These are phyloP conservation scores for Pythium pyrilobum DNA, from an alignment of 352 stramenopile species.

Conservation along the genomic window DNA sequence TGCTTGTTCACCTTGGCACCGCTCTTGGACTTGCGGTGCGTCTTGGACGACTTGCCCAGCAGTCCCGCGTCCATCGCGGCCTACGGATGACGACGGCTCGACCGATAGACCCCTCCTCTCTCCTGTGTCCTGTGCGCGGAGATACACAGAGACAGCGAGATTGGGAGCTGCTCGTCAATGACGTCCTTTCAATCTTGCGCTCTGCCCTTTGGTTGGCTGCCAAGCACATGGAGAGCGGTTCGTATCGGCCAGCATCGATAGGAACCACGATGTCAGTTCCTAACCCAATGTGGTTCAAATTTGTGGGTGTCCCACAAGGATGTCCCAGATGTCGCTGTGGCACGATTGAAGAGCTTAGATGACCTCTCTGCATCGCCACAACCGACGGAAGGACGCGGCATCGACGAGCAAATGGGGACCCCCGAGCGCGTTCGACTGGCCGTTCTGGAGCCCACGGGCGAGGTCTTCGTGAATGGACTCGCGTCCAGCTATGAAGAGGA, in stretches of 20 bases:
- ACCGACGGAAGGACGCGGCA: too few relatives aligned
- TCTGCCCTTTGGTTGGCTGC: constrained; percentile 18
- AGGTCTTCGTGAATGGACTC: constrained; percentile 77
- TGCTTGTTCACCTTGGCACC: constrained; percentile 95
- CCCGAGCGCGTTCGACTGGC: constrained; percentile 28
- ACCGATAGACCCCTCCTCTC: too few relatives aligned
- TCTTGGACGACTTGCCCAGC: constrained; percentile 40
- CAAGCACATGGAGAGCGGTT: constrained; percentile 11
- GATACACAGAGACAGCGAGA: neutral
- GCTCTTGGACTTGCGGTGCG: constrained; percentile 79
- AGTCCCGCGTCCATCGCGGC: constrained; percentile 31
- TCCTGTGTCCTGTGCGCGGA: too few relatives aligned
- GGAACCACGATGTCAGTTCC: neutral
- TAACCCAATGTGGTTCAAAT: too few relatives aligned
- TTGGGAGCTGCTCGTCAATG: constrained; percentile 7
- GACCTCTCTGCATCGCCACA: too few relatives aligned
- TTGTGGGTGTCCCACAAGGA: neutral
- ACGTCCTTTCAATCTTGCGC: constrained; percentile 15
- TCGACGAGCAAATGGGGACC: constrained; percentile 1
- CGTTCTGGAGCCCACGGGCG: constrained; percentile 52
- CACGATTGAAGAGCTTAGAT: too few relatives aligned
- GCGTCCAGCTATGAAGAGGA: constrained; percentile 72
- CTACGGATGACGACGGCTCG: too few relatives aligned
- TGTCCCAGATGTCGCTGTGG: constrained; percentile 5
- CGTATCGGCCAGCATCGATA: constrained; percentile 1